These are phyloP conservation scores for Wickerhamomyces bisporus DNA, from an alignment of 805 yeast genomes.

Conservation along the genomic window DNA sequence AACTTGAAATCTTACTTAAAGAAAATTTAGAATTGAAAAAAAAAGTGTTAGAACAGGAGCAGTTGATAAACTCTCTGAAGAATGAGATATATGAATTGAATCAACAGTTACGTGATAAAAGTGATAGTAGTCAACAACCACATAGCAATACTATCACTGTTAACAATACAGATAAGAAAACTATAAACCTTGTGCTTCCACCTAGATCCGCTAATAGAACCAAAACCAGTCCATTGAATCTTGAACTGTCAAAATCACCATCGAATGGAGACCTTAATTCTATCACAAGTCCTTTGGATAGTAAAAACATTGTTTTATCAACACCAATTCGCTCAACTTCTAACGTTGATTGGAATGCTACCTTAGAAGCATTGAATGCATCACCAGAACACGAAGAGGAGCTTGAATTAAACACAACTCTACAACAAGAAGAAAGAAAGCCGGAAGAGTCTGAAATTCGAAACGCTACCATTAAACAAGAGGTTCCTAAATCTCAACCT, in stretches of 20 bases:
- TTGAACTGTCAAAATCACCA: no score
- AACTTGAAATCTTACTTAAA: conserved; percentile 9
- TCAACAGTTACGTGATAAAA: conserved; percentile 6
- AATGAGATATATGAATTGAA: conserved; percentile 13
- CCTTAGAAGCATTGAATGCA: conserved; percentile 12
- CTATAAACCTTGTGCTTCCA: conserved; percentile 24
- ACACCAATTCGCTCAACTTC: conserved; percentile 10
- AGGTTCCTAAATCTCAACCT: no score
- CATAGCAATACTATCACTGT: not conserved
- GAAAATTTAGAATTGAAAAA: conserved; percentile 16
- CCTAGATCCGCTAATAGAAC: conserved; percentile 36
- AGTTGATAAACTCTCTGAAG: conserved; percentile 10
- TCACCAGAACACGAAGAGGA: not conserved
- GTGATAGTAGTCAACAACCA: conserved; percentile 6
- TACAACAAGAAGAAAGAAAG: not conserved
- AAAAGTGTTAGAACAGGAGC: conserved; percentile 12
- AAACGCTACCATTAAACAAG: no score
- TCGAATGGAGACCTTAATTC: no score
- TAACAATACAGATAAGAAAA: not conserved
- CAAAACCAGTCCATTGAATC: no score
- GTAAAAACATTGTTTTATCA: not conserved
- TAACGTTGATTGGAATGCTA: conserved; percentile 21
- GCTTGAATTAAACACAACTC: no score
- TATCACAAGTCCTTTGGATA: not conserved
- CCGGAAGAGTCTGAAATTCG: no score